These are phyloP conservation scores for Neurospora pannonica DNA, from an alignment of 495 filamentous ascomycete species.

Conservation along the genomic window DNA sequence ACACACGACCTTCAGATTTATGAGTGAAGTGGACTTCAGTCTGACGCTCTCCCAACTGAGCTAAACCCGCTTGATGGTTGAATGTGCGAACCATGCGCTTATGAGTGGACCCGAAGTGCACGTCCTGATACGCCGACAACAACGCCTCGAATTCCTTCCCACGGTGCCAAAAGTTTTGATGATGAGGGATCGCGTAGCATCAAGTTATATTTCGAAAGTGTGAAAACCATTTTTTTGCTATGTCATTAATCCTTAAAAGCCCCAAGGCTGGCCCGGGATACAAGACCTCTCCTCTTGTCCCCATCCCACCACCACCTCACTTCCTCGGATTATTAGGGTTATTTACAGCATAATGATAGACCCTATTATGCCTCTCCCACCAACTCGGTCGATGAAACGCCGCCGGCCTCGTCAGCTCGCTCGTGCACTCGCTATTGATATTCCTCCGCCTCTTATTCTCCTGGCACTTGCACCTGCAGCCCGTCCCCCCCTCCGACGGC, in stretches of 20 bases:
- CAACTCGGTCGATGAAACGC: not conserved
- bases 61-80: not conserved
- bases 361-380: not conserved
- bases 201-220: not conserved
- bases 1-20: not conserved
- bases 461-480: conserved; percentile 37
- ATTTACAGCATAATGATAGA: not conserved
- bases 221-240: not conserved
- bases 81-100: not conserved
- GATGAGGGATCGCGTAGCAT: not conserved
- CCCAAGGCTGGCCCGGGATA: not conserved
- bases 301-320: not conserved
- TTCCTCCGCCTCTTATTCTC: conserved; percentile 24
- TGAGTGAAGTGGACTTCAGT: not conserved
- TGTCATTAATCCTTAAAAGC: not conserved
- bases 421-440: conserved; percentile 23
- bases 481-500: conserved; percentile 31
- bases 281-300: not conserved
- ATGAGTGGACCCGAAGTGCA: not conserved
- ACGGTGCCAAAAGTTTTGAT: not conserved
- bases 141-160: not conserved
- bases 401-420: conserved; percentile 25
- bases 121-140: not conserved
- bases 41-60: not conserved
- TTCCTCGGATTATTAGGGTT: not conserved